These are phyloP conservation scores for Ogataea wickerhamii DNA, from an alignment of 805 yeast species.

Conservation along the genomic window DNA sequence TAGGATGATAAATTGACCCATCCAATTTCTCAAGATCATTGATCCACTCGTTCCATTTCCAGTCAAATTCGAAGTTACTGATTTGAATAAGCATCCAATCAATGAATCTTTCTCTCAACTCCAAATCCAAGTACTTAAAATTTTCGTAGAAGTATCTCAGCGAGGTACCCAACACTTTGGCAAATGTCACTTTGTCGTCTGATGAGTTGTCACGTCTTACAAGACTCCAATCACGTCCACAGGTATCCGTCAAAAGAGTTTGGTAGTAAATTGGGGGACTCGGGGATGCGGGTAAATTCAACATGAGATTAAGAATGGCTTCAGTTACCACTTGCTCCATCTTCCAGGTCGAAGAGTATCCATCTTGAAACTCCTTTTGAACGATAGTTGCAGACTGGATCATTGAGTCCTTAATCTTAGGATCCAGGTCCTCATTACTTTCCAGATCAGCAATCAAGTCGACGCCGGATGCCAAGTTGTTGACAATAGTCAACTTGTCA, in stretches of 20 bases:
- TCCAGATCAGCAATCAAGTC: conserved; percentile 31
- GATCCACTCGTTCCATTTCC: conserved; percentile 98
- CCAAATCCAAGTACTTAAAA: conserved; percentile 67
- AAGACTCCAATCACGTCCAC: conserved; percentile 68
- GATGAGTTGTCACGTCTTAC: conserved; percentile 18
- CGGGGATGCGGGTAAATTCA: conserved; percentile 65
- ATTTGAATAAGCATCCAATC: conserved; percentile 94
- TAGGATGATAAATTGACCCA: conserved; percentile 61
- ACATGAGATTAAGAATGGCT: conserved; percentile 70
- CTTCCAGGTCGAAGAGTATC: conserved; percentile 68
- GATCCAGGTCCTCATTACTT: conserved; percentile 26
- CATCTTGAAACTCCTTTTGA: conserved; percentile 37
- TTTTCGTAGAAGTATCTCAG: conserved; percentile 75
- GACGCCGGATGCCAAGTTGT: conserved; percentile 39
- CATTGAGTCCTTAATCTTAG: conserved; percentile 24
- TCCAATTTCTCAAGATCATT: conserved; percentile 47
- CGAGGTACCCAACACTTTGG: conserved; percentile 93
- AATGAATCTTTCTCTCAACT: conserved; percentile 64
- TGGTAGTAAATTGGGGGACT: conserved; percentile 77
- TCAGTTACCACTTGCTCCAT: conserved; percentile 89
- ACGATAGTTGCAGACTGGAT: conserved; percentile 34
- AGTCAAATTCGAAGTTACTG: conserved; percentile 88
- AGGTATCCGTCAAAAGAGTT: conserved; percentile 80
- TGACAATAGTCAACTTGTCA: conserved; percentile 52
- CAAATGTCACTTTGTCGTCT: conserved; percentile 51